Conservation (phyloP, 805 yeast species). For the Saturnispora hagleri region DNA sequence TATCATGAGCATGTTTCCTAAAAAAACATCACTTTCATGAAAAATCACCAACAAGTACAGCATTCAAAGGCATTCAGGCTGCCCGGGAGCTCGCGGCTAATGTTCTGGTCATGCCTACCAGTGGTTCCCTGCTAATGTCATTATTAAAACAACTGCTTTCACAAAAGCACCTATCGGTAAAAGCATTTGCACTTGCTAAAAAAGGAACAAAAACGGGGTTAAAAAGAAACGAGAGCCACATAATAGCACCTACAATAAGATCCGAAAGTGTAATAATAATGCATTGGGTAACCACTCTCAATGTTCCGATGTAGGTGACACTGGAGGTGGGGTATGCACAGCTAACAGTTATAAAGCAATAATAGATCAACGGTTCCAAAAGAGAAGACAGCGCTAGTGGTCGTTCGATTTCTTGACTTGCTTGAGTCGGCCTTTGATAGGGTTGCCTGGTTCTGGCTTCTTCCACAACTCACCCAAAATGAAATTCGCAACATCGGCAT, state of each 20-base stretch:
- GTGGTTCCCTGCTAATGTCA: background rate
- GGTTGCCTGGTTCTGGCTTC: background rate
- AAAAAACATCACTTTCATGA: too few species aligned
- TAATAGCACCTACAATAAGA: background rate
- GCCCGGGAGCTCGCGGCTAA: too few species aligned
- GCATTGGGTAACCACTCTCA: background rate
- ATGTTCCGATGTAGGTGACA: background rate
- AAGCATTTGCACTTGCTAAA: background rate
- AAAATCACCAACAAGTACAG: too few species aligned
- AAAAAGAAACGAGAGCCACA: background rate
- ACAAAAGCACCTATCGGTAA: background rate
- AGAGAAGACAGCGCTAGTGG: background rate
- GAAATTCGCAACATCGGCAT: conserved; percentile 74
- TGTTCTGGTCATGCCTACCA: too few species aligned
- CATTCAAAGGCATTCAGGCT: too few species aligned
- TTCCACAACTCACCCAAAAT: conserved; percentile 48
- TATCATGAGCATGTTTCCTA: background rate
- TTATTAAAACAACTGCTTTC: background rate
- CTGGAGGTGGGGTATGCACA: background rate
- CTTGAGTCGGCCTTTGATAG: background rate
- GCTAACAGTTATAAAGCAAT: background rate
- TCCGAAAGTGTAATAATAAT: background rate
- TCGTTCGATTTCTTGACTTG: background rate
- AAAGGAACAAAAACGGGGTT: background rate
- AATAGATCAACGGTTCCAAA: background rate